Base-by-base conservation (phyloP, 2,329 filamentous ascomycete species). In the Bipolaris sorokiniana region DNA sequence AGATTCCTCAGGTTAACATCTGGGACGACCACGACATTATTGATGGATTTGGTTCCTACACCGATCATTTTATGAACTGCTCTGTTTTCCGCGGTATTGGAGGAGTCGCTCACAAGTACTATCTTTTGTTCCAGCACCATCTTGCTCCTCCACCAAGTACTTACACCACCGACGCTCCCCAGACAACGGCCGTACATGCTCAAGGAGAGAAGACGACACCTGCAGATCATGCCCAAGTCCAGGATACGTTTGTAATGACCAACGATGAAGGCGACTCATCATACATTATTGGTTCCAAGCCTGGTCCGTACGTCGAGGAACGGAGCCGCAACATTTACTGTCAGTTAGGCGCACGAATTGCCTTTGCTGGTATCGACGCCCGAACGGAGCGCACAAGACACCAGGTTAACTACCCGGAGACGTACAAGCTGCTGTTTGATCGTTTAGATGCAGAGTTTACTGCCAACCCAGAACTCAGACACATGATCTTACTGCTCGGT, bases 111-210 rank as follows among this genome's bases (percentile, higher is more conserved):
- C 73, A 76, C 63, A 86, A 86, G 66, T 86, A 88, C 76, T 88
- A 88, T 71, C 80, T 86, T 61, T 79, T 89, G 13, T 88, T 89
- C 78, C 86, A 88, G 67, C 83, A 93, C 67, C 94, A 97, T 70
- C 80, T 96, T 48, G 86, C 93, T 11, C 94, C 94, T 1, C 92
- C 94, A 0, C 81, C 84, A 61, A 93, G 90, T 28, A 97, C 93
- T 1, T 97, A 89, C 74, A 97, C 92, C 2, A 91, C 91, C 1
- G 90, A 90, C 82, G 81, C 83, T 3, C 83, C 84, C 0, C 77
- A 82, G 61, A 87, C 84, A 0, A 84, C 81, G 0, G 62, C 67
- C 31, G 68, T 67, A 4, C 72, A 71, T 77, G 78, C 78, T 2
- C 81, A 85, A 33, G 84, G 83, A 4, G 81, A 85, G 34, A 83